Base-by-base conservation (phyloP, 345 rosid species). In the Citrus unshiu region DNA sequence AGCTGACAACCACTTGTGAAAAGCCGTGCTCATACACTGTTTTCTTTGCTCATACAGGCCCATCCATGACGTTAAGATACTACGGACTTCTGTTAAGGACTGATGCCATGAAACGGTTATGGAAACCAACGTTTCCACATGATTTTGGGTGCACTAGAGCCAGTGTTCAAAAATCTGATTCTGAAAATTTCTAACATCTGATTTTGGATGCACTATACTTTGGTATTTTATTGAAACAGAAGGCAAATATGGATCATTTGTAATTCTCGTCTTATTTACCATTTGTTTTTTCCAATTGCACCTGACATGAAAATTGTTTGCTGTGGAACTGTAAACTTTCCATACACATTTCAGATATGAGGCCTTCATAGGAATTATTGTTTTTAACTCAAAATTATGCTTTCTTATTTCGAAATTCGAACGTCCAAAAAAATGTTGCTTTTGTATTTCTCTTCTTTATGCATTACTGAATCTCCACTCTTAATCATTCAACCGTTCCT, bases 61-160 rank as follows among this genome's bases (percentile, higher is more conserved):
- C 16, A 85, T 96, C 74, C 99, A 94, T 83, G 98, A 92, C n/a
- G 99, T 94, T 88, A 96, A 90, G 95, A 94, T 94, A 81, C 79
- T 96, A 30, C 81, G 95, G 60, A 85, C 95, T 61, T 87, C 97
- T 35, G 97, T 96, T 77, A 82, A 88, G 79, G 99, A 94, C 84
- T 94, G 43, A 78, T 39, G 60, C 29, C 8, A 0, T 16, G 72
- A 51, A 10, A 72, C 39, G 59, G 76, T 7, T 35, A 6, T 34
- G 34, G 25, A 24, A 35, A 30, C 37, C 57, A 25, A 34, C 13
- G 9, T 59, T 59, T 14, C 16, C 14, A 10, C 16, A 10, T 12
- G 49, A 43, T 43, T 43, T 43, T 43, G 49, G 49, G 4, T 43
- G 16, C 49, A 2, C 49, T 43, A 43, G 13, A 43, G 49, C 49